Evolutionary conservation across 2,329 filamentous ascomycete species (phyloP).

Genomic region (Blastomyces gilchristii): DNA sequence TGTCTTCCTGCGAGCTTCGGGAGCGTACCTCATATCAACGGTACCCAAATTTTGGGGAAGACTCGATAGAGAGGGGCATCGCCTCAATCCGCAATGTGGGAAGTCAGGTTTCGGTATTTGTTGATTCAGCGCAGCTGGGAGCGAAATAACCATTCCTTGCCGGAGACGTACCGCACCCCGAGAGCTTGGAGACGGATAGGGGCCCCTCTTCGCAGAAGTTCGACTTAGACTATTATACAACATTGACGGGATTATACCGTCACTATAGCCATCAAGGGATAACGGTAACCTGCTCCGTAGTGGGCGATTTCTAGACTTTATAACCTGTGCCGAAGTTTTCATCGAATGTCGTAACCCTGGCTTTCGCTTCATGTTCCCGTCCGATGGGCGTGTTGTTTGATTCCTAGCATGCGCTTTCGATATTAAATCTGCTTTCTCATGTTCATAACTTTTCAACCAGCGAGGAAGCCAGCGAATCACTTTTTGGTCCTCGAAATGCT

Average conservation of each 20-base stretch:
- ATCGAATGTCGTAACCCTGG: not conserved
- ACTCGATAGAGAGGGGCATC: not conserved
- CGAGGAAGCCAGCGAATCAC: conserved; percentile 20
- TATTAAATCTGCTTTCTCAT: conserved; percentile 19
- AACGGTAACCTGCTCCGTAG: not conserved
- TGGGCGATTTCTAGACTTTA: not conserved
- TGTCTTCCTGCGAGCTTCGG: not conserved
- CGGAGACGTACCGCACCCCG: not conserved
- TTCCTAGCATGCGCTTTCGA: conserved; percentile 17
- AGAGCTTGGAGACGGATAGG: not conserved
- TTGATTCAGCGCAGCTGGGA: not conserved
- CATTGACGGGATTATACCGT: not conserved
- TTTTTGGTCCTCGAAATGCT: conserved; percentile 16
- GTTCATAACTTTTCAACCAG: conserved; percentile 22
- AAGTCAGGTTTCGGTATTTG: not conserved
- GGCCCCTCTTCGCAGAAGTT: not conserved
- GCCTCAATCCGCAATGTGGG: not conserved
- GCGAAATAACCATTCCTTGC: no score
- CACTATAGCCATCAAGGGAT: conserved; percentile 2
- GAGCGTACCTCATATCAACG: not conserved
- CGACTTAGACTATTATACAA: not conserved
- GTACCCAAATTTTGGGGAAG: not conserved
- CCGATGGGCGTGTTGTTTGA: not conserved
- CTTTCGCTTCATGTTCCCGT: not conserved
- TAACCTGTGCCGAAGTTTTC: not conserved